Base-by-base conservation (phyloP, 371 early-diverging fungal species). In the Mortierella sp. region DNA sequence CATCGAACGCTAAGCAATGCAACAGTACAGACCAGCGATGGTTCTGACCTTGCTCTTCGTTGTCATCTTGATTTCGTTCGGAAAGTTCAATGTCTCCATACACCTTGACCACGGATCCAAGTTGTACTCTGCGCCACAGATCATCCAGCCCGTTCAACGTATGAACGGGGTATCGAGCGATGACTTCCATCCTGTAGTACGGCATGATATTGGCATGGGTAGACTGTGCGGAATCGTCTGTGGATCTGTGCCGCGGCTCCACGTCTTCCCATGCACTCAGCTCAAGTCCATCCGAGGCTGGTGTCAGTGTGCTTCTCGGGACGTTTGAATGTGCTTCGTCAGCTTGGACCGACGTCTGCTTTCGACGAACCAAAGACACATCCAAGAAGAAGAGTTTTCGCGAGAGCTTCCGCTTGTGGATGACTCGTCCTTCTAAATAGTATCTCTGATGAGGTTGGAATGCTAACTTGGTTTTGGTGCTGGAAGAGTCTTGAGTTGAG, bases 361-460 rank as follows among this genome's bases (percentile, higher is more conserved):
- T 82, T 51, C 79, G 82, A 9, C 80, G 69, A 0, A 51, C 41
- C 5, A 81, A 70, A 19, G 79, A 72, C 24, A 87, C 61, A 55
- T 87, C 87, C 28, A 87, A 68, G 57, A 87, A 87, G 53, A 87
- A 87, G 12, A 87, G 48, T 19, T 61, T 57, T 50, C 80, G 80
- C 6, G 70, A 68, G 10, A 85, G 67, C 52, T 82, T 83, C 19
- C 87, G 78, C 24, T 82, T 79, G 46, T 82, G 84, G 19, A 82
- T 70, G 46, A 87, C 79, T 28, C 85, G 82, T 0, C 85, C 87
- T 38, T 67, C 71, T 30, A 82, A 50, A 48, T 53, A 52, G 30
- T 69, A 76, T 26, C 28, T 55, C n/a, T 55, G 47, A 23, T 67
- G 64, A 7, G 76, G 76, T 39, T 62, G 54, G 41, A 69, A 73